phyloP scores from a whole-genome alignment of 23 red algal genomes.

The Chondrus crispus region DNA sequence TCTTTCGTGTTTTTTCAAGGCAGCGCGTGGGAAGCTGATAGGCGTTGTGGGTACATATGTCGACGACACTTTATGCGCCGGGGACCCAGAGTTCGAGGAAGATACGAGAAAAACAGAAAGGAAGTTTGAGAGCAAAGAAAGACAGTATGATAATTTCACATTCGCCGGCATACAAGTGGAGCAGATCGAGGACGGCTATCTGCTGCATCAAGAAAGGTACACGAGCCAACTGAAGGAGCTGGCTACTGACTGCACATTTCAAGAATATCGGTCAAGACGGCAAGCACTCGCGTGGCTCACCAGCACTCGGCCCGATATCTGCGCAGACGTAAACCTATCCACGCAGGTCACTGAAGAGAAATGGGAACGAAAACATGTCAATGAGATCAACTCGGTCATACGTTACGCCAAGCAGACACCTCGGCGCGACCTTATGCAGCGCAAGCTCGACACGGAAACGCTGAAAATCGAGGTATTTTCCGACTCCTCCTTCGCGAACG shows the following conservation, averaged over 20 bases:
- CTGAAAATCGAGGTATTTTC: background rate
- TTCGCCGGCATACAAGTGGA: background rate
- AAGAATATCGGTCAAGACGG: background rate
- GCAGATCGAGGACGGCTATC: background rate
- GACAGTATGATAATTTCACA: background rate
- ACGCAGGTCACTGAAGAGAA: background rate
- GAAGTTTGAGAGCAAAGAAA: background rate
- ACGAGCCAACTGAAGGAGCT: background rate
- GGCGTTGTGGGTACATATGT: constrained; percentile 7
- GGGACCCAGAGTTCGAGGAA: background rate
- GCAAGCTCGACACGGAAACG: background rate
- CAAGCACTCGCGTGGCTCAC: background rate
- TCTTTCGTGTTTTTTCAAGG: background rate
- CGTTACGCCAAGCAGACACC: background rate
- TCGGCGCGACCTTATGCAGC: background rate
- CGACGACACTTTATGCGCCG: background rate
- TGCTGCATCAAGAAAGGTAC: background rate
- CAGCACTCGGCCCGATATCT: background rate
- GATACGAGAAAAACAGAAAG: background rate
- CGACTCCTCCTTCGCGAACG: background rate
- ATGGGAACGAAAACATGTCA: background rate
- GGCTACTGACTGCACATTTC: background rate
- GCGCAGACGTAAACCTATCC: background rate
- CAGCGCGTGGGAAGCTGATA: background rate
- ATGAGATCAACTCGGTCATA: background rate